phyloP scores from a whole-genome alignment of 2,329 filamentous ascomycete species.

The Nothomitra cinnamomea region DNA sequence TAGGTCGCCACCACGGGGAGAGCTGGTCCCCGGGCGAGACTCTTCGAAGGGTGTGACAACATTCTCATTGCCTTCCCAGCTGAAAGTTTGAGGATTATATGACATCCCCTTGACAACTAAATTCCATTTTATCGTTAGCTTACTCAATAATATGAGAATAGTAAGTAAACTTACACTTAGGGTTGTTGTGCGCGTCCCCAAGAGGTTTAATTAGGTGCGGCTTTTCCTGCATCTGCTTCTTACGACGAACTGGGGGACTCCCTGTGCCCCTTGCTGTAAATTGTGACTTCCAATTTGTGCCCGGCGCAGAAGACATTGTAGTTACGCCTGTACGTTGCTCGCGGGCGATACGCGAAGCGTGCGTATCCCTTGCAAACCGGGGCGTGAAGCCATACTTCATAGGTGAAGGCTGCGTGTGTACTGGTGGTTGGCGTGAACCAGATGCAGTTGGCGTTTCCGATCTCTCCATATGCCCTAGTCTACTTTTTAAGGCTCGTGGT shows the following conservation, averaged over 20 bases:
- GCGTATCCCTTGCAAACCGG: constrained; percentile 48
- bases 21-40: constrained; percentile 16
- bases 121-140: constrained; percentile 8
- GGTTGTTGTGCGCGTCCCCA: constrained; percentile 50
- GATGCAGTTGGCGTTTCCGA: constrained; percentile 7
- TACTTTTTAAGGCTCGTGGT: constrained; percentile 41
- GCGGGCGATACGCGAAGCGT: constrained; percentile 45
- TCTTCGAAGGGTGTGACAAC: constrained; percentile 62
- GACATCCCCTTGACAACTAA: constrained; percentile 84
- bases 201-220: constrained; percentile 83
- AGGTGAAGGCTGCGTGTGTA: constrained; percentile 40
- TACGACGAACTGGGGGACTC: constrained; percentile 30
- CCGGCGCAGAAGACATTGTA: constrained; percentile 28
- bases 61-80: constrained; percentile 96
- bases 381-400: constrained; percentile 35
- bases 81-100: constrained; percentile 73
- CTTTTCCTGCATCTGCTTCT: constrained; percentile 43
- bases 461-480: constrained; percentile 25
- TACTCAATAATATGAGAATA: background rate
- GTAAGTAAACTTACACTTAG: constrained; percentile 51
- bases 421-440: constrained; percentile 28
- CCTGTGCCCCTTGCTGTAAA: constrained; percentile 30
- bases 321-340: constrained; percentile 35
- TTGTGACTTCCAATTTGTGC: constrained; percentile 42
- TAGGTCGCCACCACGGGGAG: background rate